Conservation (phyloP, 441 rosid genomes). For the Gossypium lobatum region DNA sequence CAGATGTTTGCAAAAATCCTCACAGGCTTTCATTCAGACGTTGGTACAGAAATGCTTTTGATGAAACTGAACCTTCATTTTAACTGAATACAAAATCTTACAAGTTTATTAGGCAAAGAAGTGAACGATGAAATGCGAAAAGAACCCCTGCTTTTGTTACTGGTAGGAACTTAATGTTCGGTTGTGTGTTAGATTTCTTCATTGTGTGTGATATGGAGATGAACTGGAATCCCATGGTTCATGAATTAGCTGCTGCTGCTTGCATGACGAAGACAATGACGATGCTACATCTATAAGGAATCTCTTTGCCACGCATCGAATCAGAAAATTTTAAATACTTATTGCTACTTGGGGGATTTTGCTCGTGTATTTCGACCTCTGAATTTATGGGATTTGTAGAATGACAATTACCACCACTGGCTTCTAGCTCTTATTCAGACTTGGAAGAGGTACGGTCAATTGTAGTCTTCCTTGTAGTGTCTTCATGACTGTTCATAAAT, state of each 20-base stretch:
- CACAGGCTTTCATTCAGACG: conserved; percentile 79
- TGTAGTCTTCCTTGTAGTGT: conserved; percentile 16
- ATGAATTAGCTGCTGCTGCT: conserved; percentile 68
- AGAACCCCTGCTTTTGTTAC: conserved; percentile 77
- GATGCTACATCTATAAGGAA: conserved; percentile 53
- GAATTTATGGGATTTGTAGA: conserved; percentile 18
- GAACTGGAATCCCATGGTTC: conserved; percentile 72
- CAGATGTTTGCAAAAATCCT: conserved; percentile 92
- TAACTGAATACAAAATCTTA: conserved; percentile 38
- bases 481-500: conserved; percentile 23
- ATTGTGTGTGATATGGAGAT: conserved; percentile 49
- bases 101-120: conserved; percentile 50
- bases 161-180: conserved; percentile 59
- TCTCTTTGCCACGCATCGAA: conserved; percentile 1
- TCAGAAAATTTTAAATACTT: conserved; percentile 17
- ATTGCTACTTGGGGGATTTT: conserved; percentile 21
- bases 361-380: conserved; percentile 15
- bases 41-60: conserved; percentile 46
- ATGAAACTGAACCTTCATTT: conserved; percentile 41
- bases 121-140: conserved; percentile 37
- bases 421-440: conserved; percentile 11
- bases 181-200: conserved; percentile 74
- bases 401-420: conserved; percentile 11
- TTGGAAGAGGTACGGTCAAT: conserved; percentile 7
- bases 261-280: conserved; percentile 80